Conservation (phyloP, 306 rosid genomes). For the Pueraria montana region DNA sequence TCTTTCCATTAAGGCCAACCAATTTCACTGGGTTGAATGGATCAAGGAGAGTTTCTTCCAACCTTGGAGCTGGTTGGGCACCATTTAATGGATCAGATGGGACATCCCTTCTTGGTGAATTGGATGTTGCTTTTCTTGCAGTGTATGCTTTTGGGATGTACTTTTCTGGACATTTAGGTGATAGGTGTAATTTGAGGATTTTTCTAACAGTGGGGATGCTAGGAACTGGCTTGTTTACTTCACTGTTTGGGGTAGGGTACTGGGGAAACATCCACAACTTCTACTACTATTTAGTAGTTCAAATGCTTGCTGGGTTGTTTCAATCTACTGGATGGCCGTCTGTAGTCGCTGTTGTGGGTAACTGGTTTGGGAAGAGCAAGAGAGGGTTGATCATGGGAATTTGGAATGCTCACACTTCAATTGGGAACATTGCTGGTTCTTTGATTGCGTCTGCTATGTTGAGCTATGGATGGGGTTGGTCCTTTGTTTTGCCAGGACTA, state of each 20-base stretch:
- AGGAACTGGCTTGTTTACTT: slow-evolving; percentile 91
- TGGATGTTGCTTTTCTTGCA: slow-evolving; percentile 93
- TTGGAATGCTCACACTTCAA: slow-evolving; percentile 98
- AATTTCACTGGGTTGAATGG: slow-evolving; percentile 42
- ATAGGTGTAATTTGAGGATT: slow-evolving; percentile 78
- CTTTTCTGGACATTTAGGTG: slow-evolving; percentile 96
- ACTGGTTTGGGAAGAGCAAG: slow-evolving; percentile 97
- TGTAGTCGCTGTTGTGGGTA: slow-evolving; percentile 92
- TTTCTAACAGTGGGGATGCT: slow-evolving; percentile 91
- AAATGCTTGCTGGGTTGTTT: slow-evolving; percentile 93
- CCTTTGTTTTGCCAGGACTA: slow-evolving; percentile 85
- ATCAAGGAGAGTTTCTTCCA: slow-evolving; percentile 48
- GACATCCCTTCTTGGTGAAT: slow-evolving; percentile 83
- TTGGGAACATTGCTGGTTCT: slow-evolving; percentile 95
- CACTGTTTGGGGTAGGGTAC: slow-evolving; percentile 84
- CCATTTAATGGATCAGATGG: slow-evolving; percentile 88
- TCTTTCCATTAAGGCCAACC: slow-evolving; percentile 47
- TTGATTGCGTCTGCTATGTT: slow-evolving; percentile 86
- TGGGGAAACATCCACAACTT: slow-evolving; percentile 86
- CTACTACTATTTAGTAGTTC: slow-evolving; percentile 72
- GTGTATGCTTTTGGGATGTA: slow-evolving; percentile 94
- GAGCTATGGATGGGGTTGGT: slow-evolving; percentile 98
- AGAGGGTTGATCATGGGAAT: slow-evolving; percentile 98
- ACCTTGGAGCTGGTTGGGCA: slow-evolving; percentile 84
- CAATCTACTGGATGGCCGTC: slow-evolving; percentile 99